Evolutionary conservation across 164 flowering plant species (phyloP).

Genomic region (Amborella trichopoda): DNA sequence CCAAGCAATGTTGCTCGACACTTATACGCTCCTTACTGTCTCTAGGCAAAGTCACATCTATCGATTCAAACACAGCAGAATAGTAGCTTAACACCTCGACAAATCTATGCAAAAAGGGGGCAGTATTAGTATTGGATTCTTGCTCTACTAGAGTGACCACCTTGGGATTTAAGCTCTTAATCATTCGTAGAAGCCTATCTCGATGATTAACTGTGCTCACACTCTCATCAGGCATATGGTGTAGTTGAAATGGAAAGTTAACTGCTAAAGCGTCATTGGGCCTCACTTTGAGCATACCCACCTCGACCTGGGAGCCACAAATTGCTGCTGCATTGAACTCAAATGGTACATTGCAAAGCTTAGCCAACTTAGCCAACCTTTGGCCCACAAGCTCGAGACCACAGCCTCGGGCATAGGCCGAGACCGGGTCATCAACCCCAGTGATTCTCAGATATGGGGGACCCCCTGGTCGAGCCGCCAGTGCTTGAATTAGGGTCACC

Average conservation of each 20-base stretch:
- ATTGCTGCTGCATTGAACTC: slow-evolving; percentile 44
- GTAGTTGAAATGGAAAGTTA: slow-evolving; percentile 55
- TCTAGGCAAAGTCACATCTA: slow-evolving; percentile 52
- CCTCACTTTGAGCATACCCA: slow-evolving; percentile 24
- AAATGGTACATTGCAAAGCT: slow-evolving; percentile 51
- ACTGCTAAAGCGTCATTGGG: slow-evolving; percentile 68
- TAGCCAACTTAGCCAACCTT: slow-evolving; percentile 43
- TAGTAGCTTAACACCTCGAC: slow-evolving; percentile 47
- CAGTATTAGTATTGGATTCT: slow-evolving; percentile 60
- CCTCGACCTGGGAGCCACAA: slow-evolving; percentile 32
- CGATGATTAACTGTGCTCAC: slow-evolving; percentile 56
- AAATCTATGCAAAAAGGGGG: slow-evolving; percentile 52
- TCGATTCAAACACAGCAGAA: slow-evolving; percentile 61
- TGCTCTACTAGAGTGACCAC: slow-evolving; percentile 82
- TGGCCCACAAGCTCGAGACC: slow-evolving; percentile 59
- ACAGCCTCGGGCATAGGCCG: slow-evolving; percentile 62
- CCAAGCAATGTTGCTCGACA: slow-evolving; percentile 76
- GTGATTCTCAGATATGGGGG: slow-evolving; percentile 66
- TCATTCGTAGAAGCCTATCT: slow-evolving; percentile 54
- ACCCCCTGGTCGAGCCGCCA: slow-evolving; percentile 59
- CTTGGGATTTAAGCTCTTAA: slow-evolving; percentile 61
- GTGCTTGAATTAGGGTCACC: slow-evolving; percentile 57
- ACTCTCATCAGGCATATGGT: slow-evolving; percentile 80
- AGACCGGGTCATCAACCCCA: slow-evolving; percentile 57
- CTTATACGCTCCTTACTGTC: slow-evolving; percentile 53